Conservation (phyloP, 1,284 basidiomycete species). For the Acaromyces ingoldii region DNA sequence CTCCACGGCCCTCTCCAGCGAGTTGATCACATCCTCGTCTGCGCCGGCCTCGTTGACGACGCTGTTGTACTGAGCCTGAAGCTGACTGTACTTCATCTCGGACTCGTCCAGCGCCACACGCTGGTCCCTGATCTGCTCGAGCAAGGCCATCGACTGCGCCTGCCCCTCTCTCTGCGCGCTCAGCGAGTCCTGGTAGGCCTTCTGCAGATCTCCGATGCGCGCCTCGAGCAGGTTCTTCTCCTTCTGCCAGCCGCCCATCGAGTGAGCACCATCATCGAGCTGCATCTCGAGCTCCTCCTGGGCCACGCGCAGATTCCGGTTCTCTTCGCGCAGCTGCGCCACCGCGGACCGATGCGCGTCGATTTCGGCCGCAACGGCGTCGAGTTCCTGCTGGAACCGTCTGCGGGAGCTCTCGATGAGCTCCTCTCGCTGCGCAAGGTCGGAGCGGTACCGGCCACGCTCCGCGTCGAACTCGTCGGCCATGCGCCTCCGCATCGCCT, state of each 20-base stretch:
- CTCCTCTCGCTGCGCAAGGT: slow-evolving; percentile 70
- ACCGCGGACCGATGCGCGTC: slow-evolving; percentile 20
- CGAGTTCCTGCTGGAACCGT: slow-evolving; percentile 32
- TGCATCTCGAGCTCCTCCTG: slow-evolving; percentile 58
- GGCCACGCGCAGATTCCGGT: slow-evolving; percentile 68
- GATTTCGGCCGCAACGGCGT: slow-evolving; percentile 17
- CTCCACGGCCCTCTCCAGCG: slow-evolving; percentile 22
- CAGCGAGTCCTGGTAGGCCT: slow-evolving; percentile 70
- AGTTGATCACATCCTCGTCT: slow-evolving; percentile 23
- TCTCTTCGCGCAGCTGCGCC: slow-evolving; percentile 59
- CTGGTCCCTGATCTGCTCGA: slow-evolving; percentile 77
- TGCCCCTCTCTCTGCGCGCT: slow-evolving; percentile 72
- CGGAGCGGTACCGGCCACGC: slow-evolving; percentile 68
- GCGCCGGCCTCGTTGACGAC: slow-evolving; percentile 29
- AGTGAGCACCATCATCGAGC: neutral
- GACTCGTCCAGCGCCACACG: slow-evolving; percentile 73
- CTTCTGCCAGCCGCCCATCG: slow-evolving; percentile 69
- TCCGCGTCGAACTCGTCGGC: slow-evolving; percentile 71
- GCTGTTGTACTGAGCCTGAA: slow-evolving; percentile 21
- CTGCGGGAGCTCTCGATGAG: slow-evolving; percentile 70
- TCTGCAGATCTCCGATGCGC: slow-evolving; percentile 58
- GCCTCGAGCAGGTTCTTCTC: slow-evolving; percentile 77
- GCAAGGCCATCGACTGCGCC: slow-evolving; percentile 71
- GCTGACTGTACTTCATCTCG: slow-evolving; percentile 54
- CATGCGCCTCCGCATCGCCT: slow-evolving; percentile 62